phyloP scores from a whole-genome alignment of 2,329 filamentous ascomycete genomes.

The Lecanicillium sp. region DNA sequence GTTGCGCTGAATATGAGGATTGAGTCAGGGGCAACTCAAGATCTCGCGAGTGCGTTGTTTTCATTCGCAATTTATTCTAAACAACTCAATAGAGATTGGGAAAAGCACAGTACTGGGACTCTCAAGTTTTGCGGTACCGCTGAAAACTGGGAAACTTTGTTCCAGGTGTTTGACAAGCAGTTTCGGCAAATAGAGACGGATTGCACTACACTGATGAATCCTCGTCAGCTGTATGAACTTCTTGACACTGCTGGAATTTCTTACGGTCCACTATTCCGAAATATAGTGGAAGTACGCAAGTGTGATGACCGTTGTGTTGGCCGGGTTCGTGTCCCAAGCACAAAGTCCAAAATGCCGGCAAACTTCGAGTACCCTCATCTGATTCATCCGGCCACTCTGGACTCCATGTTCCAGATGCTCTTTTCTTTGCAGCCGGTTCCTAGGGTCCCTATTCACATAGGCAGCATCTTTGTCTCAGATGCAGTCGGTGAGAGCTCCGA shows the following conservation, averaged over 20 bases:
- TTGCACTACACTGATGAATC: conserved; percentile 26
- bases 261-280: conserved; percentile 43
- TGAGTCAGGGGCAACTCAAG: conserved; percentile 1
- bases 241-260: conserved; percentile 43
- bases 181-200: conserved; percentile 16
- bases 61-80: conserved; percentile 41
- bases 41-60: conserved; percentile 13
- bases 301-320: conserved; percentile 25
- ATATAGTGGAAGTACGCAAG: conserved; percentile 30
- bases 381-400: conserved; percentile 51
- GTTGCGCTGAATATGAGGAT: conserved; percentile 37
- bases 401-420: conserved; percentile 46
- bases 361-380: conserved; percentile 45
- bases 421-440: conserved; percentile 36
- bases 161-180: conserved; percentile 14
- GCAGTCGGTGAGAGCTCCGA: conserved; percentile 22
- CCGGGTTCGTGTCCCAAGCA: conserved; percentile 38
- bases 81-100: conserved; percentile 29
- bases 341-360: conserved; percentile 43
- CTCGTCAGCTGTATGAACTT: conserved; percentile 41
- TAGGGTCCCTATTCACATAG: conserved; percentile 42
- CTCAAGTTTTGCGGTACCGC: conserved; percentile 20
- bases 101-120: conserved; percentile 32
- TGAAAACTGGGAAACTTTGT: conserved; percentile 12
- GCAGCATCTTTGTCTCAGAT: conserved; percentile 38